These are phyloP conservation scores for Hypoxylon sp. DNA, from an alignment of 2,329 filamentous ascomycete genomes.

Conservation along the genomic window DNA sequence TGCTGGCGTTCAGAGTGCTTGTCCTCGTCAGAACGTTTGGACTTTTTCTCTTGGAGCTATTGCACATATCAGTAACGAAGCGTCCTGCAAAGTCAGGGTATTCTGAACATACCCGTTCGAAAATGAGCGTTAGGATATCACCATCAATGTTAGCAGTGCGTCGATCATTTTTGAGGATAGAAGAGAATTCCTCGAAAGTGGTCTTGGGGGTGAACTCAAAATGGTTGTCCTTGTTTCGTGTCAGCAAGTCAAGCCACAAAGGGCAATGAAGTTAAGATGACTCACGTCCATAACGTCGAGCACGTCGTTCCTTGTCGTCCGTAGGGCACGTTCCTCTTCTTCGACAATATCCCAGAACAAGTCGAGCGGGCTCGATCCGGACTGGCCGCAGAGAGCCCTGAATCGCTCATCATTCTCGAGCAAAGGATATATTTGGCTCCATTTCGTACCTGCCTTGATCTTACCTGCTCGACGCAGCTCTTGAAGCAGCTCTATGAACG, in stretches of 20 bases:
- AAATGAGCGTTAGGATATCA: conserved; percentile 84
- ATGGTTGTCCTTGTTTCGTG: conserved; percentile 78
- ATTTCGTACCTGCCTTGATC: conserved; percentile 92
- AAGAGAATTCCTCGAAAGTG: conserved; percentile 88
- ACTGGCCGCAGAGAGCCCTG: conserved; percentile 83
- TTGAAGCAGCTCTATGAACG: conserved; percentile 79
- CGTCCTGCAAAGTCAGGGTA: background rate
- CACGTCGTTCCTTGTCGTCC: conserved; percentile 84
- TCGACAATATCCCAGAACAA: conserved; percentile 97
- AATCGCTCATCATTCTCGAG: conserved; percentile 89
- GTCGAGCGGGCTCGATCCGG: conserved; percentile 88
- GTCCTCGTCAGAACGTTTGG: conserved; percentile 81
- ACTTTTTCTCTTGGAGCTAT: conserved; percentile 86
- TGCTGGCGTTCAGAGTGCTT: conserved; percentile 88
- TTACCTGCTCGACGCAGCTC: conserved; percentile 82
- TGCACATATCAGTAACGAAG: conserved; percentile 46
- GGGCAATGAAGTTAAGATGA: conserved; percentile 35
- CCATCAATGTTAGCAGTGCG: conserved; percentile 89
- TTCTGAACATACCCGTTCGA: conserved; percentile 75
- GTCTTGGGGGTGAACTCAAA: conserved; percentile 92
- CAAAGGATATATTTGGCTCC: conserved; percentile 82
- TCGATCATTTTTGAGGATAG: conserved; percentile 85
- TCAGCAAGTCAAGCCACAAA: conserved; percentile 55
- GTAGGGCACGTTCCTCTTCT: conserved; percentile 90
- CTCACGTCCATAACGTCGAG: conserved; percentile 89